A percentile compares a stretch with the other conserved stretches of the same genome.
These are phyloP conservation scores for Aspergillus puulaauensis DNA, from an alignment of 2,329 filamentous ascomycete species.

Conservation along the genomic window DNA sequence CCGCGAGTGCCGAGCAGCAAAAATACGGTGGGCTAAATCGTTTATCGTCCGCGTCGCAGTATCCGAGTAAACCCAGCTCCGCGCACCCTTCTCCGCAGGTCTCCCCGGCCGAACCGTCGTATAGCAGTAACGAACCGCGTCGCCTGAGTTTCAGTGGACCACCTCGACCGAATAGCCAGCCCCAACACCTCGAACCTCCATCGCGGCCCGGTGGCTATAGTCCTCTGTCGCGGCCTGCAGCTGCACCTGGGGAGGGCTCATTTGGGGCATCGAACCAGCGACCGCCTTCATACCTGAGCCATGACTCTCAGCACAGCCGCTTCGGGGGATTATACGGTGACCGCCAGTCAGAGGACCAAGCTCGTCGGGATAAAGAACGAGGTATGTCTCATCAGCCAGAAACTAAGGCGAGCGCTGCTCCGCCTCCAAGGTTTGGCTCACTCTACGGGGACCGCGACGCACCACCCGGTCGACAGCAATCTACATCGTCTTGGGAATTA, in stretches of 20 bases:
- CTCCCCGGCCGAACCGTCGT: constrained; percentile 33
- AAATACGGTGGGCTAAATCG: constrained; percentile 34
- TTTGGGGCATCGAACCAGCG: constrained; percentile 26
- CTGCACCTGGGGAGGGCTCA: constrained; percentile 19
- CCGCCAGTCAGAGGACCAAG: constrained; percentile 35
- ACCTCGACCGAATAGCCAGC: constrained; percentile 44
- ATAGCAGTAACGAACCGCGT: constrained; percentile 31
- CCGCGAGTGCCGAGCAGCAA: constrained; percentile 28
- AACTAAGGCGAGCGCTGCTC: constrained; percentile 26
- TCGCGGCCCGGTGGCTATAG: constrained; percentile 36
- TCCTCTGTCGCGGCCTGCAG: constrained; percentile 30
- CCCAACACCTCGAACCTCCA: constrained; percentile 36
- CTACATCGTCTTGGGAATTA: constrained; percentile 35
- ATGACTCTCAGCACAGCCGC: constrained; percentile 33
- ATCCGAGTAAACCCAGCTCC: constrained; percentile 35
- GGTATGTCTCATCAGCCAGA: constrained; percentile 30
- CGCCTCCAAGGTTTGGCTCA: constrained; percentile 30
- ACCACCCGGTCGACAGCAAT: constrained; percentile 25
- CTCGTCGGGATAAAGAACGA: constrained; percentile 35
- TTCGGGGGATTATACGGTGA: constrained; percentile 36
- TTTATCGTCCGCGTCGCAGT: constrained; percentile 30
- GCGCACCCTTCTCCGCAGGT: constrained; percentile 37
- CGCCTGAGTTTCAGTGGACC: constrained; percentile 47
- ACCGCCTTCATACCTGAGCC: constrained; percentile 28
- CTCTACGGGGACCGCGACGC: constrained; percentile 36